Evolutionary conservation across 169 alveolate species (phyloP).

Genomic region (Plasmodium blacklocki): DNA sequence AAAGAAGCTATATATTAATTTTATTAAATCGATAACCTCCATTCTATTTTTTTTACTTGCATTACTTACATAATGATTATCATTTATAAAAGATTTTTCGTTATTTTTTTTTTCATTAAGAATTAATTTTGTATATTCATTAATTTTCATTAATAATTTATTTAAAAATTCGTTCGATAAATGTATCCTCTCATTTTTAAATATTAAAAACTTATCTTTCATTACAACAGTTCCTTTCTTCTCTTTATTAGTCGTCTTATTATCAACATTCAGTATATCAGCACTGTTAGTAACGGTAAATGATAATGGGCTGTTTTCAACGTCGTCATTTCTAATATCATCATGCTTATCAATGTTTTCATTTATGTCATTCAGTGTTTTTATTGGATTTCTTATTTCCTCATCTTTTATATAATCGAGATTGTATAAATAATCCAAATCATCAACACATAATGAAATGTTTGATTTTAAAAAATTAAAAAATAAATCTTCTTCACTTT

Average conservation of each 20-base stretch:
- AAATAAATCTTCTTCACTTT: neutral
- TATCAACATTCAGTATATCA: too few species aligned
- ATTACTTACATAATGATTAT: slow-evolving; percentile 13
- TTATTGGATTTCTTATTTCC: neutral
- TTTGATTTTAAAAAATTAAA: slow-evolving; percentile 2
- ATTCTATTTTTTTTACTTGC: slow-evolving; percentile 29
- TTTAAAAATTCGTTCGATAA: slow-evolving; percentile 52
- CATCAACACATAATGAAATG: slow-evolving; percentile 6
- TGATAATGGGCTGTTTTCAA: neutral
- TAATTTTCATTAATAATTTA: slow-evolving; percentile 28
- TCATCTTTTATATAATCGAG: neutral
- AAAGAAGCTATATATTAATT: slow-evolving; percentile 59
- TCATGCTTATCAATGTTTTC: neutral
- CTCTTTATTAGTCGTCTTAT: neutral
- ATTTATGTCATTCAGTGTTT: neutral
- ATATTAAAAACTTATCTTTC: slow-evolving; percentile 25
- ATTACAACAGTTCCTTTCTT: neutral
- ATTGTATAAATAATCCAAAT: neutral
- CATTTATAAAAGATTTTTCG: slow-evolving; percentile 4
- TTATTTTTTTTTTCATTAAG: slow-evolving; percentile 12
- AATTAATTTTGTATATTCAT: slow-evolving; percentile 19
- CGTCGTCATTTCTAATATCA: neutral
- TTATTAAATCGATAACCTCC: slow-evolving; percentile 53
- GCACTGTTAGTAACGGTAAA: too few species aligned
- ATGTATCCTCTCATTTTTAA: slow-evolving; percentile 38